Base-by-base conservation (phyloP, 2,329 filamentous ascomycete species). In the Talaromyces piceae region DNA sequence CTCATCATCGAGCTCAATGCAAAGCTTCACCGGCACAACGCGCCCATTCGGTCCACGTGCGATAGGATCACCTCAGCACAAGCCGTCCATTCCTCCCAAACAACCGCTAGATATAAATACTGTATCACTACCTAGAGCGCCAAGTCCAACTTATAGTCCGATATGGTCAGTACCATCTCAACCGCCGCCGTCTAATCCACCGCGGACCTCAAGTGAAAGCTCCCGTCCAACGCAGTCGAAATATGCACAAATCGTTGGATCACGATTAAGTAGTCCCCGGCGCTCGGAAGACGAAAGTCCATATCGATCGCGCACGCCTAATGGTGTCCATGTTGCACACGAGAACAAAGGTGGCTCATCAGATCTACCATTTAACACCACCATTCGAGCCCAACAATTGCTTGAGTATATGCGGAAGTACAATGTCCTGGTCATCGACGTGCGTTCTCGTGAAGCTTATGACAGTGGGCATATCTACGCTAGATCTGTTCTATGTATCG, bases 391-490 rank as follows among this genome's bases (percentile, higher is more conserved):
- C 0, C 77, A 86, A 52, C 82, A 86, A 49, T 76, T 98, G 1
- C 79, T 84, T 54, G 79, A 84, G 44, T 86, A 86, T 51, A 80
- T 95, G 66, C 74, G 62, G 58, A 78, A 63, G 54, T 89, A 71
- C 70, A 83, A 70, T 54, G 77, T 96, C 22, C 72, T 98, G 11
- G 67, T 97, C 22, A 89, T 98, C 57, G 93, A 98, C 67, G 82
- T 96, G 39, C 84, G 93, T 33, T 75, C 80, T 51, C 83, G 93
- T 23, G 81, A 87, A 49, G 81, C 87, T 7, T 98, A 88, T 63
- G 89, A 97, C 59, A 78, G 85, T 45, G 93, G 93, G 0, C 93
- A 98, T 64, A 90, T 98, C 56, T 86, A 87, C 73, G 83, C 87
- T 5, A 84, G 84, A 51, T 84, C 82, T 5, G 87, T 90, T 33